These are phyloP conservation scores for Quercus parvula DNA, from an alignment of 306 rosid species.

Conservation along the genomic window DNA sequence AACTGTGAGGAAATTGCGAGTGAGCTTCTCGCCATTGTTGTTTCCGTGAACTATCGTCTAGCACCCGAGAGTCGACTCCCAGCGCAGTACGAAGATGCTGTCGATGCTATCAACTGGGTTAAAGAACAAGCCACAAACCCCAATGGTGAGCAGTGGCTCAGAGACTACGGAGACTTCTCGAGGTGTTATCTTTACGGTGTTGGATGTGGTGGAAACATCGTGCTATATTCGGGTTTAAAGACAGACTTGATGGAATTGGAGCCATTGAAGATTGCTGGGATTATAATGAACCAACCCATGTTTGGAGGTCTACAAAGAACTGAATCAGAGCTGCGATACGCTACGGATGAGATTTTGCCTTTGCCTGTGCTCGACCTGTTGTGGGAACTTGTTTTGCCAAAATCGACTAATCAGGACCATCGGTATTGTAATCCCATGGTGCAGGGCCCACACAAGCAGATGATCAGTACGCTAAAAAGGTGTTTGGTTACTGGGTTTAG, in stretches of 20 bases:
- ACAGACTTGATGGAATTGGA: not conserved
- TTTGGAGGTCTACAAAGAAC: conserved; percentile 53
- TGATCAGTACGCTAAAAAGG: conserved; percentile 23
- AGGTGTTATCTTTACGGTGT: conserved; percentile 54
- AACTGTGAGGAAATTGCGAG: conserved; percentile 24
- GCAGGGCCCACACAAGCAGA: conserved; percentile 35
- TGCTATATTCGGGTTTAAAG: conserved; percentile 28
- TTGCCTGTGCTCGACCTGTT: conserved; percentile 61
- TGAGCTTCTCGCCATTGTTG: conserved; percentile 42
- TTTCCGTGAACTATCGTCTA: conserved; percentile 32
- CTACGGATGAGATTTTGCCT: conserved; percentile 52
- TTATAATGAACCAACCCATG: conserved; percentile 75
- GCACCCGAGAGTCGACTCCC: conserved; percentile 64
- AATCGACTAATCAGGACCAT: conserved; percentile 45
- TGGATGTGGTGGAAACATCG: conserved; percentile 60
- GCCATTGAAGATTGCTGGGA: conserved; percentile 50
- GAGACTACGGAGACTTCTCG: conserved; percentile 57
- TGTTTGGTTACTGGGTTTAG: conserved; percentile 61
- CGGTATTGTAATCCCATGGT: conserved; percentile 62
- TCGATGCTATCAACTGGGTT: conserved; percentile 47
- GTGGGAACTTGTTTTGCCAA: conserved; percentile 59
- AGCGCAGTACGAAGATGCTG: conserved; percentile 33
- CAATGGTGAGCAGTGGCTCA: conserved; percentile 54
- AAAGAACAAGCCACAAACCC: conserved; percentile 23
- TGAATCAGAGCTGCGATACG: conserved; percentile 45